Evolutionary conservation across 23 red algal genomes (phyloP).

Genomic region (Gracilaria domingensis): DNA sequence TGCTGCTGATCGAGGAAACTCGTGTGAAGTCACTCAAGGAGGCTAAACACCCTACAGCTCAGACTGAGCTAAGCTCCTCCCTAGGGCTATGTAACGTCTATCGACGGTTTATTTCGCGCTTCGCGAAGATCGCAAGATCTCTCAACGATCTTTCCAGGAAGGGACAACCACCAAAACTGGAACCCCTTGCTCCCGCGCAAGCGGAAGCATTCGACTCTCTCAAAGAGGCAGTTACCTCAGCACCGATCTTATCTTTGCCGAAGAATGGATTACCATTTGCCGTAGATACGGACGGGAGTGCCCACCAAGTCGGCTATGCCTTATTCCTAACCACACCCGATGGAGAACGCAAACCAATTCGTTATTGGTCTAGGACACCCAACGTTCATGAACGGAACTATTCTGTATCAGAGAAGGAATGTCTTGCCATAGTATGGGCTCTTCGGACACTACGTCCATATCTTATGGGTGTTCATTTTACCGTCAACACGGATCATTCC

Average conservation of each 20-base stretch:
- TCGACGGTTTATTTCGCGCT: not conserved
- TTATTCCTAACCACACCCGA: not conserved
- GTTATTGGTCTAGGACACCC: not conserved
- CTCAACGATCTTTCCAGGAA: not conserved
- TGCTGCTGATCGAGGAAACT: not conserved
- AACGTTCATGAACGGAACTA: not conserved
- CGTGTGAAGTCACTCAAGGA: not conserved
- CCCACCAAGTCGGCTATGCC: not conserved
- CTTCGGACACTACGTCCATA: not conserved
- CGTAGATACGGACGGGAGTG: no score
- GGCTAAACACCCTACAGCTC: not conserved
- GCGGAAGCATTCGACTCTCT: no score
- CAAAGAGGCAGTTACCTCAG: no score
- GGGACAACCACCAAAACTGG: not conserved
- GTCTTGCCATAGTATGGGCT: not conserved
- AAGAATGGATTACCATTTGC: no score
- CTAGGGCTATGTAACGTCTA: not conserved
- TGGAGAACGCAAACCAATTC: not conserved
- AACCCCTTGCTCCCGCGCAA: no score
- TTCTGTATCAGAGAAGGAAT: not conserved
- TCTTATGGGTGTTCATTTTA: not conserved
- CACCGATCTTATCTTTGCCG: no score
- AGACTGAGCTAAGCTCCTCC: not conserved
- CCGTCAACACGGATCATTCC: constrained; percentile 4
- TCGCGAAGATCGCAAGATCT: not conserved